Conservation (phyloP, 768 basidiomycete species). For the Chalciporus pseudorubinellus region DNA sequence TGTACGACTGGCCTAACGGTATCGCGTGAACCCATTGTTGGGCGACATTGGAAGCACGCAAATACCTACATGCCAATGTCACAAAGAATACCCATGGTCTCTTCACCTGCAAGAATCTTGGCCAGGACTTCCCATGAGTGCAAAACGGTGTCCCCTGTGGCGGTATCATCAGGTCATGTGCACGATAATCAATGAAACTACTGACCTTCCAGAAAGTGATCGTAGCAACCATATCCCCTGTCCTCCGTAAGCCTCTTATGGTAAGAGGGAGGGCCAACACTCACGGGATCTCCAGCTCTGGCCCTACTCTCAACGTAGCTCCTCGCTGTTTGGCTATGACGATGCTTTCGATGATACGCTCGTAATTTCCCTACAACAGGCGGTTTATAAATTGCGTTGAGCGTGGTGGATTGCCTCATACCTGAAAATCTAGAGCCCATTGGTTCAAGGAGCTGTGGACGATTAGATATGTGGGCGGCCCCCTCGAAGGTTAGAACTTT, state of each 20-base stretch:
- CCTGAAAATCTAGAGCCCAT: conserved; percentile 96
- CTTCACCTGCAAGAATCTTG: conserved; percentile 81
- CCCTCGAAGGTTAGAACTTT: not conserved
- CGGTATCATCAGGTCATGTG: not conserved
- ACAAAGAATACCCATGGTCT: conserved; percentile 82
- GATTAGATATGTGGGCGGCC: conserved; percentile 11
- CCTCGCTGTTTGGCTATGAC: conserved; percentile 83
- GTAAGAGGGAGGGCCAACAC: conserved; percentile 15
- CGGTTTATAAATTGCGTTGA: not conserved
- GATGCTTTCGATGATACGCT: conserved; percentile 88
- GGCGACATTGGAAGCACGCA: not conserved
- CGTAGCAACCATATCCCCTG: conserved; percentile 95
- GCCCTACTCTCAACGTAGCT: conserved; percentile 90
- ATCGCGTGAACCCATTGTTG: conserved; percentile 1
- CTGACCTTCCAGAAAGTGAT: conserved; percentile 94
- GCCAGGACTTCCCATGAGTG: conserved; percentile 98
- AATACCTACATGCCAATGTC: conserved; percentile 89
- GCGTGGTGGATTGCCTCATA: conserved; percentile 30
- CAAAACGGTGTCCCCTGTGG: conserved; percentile 85
- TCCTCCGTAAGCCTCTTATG: not conserved
- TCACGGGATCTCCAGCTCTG: conserved; percentile 94
- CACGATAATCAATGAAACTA: not conserved
- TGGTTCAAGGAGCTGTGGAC: conserved; percentile 82
- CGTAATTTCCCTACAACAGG: conserved; percentile 75
- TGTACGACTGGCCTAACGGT: conserved; percentile 84